Evolutionary conservation across 2,329 filamentous ascomycete species (phyloP).

Genomic region (Macrophomina phaseolina): DNA sequence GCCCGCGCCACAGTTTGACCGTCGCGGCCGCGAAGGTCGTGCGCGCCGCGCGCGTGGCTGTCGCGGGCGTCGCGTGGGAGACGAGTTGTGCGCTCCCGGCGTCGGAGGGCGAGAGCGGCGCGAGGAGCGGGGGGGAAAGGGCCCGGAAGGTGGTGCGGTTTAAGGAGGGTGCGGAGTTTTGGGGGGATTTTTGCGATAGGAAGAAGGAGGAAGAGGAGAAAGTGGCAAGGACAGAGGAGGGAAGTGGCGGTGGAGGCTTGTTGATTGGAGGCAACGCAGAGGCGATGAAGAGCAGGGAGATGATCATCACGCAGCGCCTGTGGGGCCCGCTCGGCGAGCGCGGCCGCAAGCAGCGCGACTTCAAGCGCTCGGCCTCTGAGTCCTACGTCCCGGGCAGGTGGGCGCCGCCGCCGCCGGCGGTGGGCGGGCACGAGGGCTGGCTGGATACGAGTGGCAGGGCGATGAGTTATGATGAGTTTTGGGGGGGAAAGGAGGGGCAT

Average conservation of each 20-base stretch:
- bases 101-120: neutral
- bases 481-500: neutral
- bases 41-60: neutral
- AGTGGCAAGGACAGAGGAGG: too few species aligned
- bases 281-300: neutral
- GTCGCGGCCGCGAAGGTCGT: neutral
- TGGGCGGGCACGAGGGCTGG: neutral
- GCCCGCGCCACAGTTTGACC: slow-evolving; percentile 2
- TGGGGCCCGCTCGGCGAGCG: slow-evolving; percentile 16
- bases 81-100: neutral
- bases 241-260: too few species aligned
- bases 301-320: neutral
- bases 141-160: neutral
- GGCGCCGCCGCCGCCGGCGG: neutral
- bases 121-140: neutral
- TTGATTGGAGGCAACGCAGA: too few species aligned
- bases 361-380: neutral
- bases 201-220: neutral
- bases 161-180: neutral
- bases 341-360: slow-evolving; percentile 1
- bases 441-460: slow-evolving; percentile 13
- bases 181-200: neutral
- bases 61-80: slow-evolving; percentile 2
- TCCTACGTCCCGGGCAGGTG: slow-evolving; percentile 5
- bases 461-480: slow-evolving; percentile 7